Conservation (phyloP, 805 yeast species). For the Candida mattraensis region DNA sequence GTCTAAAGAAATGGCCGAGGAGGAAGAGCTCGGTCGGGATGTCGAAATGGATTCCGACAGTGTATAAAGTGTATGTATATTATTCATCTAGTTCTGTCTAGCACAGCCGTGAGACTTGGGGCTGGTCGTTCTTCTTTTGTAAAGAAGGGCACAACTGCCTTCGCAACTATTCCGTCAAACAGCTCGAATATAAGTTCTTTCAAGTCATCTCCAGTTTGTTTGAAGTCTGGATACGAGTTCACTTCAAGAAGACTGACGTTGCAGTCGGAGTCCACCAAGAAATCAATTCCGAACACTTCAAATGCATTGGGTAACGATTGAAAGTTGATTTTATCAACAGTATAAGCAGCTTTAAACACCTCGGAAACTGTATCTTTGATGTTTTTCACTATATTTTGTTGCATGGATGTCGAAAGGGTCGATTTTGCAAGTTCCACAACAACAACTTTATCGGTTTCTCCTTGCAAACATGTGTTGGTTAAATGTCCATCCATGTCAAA, state of each 20-base stretch:
- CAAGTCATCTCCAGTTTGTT: constrained; percentile 85
- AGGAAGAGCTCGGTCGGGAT: constrained; percentile 24
- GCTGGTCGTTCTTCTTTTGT: constrained; percentile 13
- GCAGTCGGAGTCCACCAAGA: constrained; percentile 59
- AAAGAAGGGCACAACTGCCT: constrained; percentile 52
- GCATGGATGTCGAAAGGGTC: constrained; percentile 34
- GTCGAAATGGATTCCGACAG: constrained; percentile 6
- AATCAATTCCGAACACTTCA: constrained; percentile 89
- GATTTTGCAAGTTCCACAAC: constrained; percentile 70
- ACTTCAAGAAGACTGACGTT: constrained; percentile 73
- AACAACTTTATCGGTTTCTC: constrained; percentile 30
- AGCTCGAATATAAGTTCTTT: constrained; percentile 64
- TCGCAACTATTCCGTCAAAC: constrained; percentile 54
- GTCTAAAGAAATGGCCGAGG: constrained; percentile 83
- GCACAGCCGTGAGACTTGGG: constrained; percentile 11
- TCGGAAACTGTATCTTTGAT: constrained; percentile 67
- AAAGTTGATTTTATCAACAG: constrained; percentile 81
- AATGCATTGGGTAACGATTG: constrained; percentile 77
- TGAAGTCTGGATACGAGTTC: constrained; percentile 94
- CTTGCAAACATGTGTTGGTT: constrained; percentile 91
- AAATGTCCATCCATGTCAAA: constrained; percentile 70
- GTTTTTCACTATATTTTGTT: constrained; percentile 46
- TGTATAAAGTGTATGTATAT: constrained; percentile 3
- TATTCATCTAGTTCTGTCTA: constrained; percentile 3
- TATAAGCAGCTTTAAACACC: constrained; percentile 75